These are phyloP conservation scores for Primulina eburnea DNA, from an alignment of 257 asterid genomes.

Conservation along the genomic window DNA sequence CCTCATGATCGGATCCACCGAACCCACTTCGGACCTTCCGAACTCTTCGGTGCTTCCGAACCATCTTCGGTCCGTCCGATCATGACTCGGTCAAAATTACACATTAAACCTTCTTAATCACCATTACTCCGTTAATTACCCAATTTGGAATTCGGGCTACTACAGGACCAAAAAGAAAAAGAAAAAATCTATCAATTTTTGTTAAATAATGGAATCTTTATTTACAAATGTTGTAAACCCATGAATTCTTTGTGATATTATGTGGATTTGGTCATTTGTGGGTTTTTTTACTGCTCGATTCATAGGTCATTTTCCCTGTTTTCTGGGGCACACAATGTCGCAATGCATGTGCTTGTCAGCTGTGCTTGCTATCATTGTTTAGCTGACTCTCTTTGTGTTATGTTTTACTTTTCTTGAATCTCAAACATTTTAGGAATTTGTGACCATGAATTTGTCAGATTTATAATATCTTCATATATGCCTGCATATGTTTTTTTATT, in stretches of 20 bases:
- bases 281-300: slow-evolving; percentile 15
- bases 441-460: slow-evolving; percentile 28
- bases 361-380: slow-evolving; percentile 22
- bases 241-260: slow-evolving; percentile 17
- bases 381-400: slow-evolving; percentile 33
- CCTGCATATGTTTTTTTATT: slow-evolving; percentile 25
- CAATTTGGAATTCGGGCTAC: no score
- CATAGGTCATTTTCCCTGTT: slow-evolving; percentile 24
- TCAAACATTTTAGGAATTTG: slow-evolving; percentile 38
- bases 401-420: slow-evolving; percentile 17
- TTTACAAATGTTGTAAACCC: background rate
- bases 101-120: no score
- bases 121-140: no score
- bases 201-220: no score
- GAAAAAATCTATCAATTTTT: no score
- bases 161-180: no score
- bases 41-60: no score
- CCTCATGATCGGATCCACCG: no score
- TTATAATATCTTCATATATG: slow-evolving; percentile 24
- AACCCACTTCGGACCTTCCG: no score
- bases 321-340: slow-evolving; percentile 31
- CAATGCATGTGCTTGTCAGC: slow-evolving; percentile 38
- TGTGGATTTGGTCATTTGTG: background rate
- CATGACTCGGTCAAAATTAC: no score
- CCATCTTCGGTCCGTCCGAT: no score